Percentiles rank a stretch among this genome's conserved stretches.
Conservation (phyloP, 2,329 filamentous ascomycete genomes). For the Cryphonectria naterciae region DNA sequence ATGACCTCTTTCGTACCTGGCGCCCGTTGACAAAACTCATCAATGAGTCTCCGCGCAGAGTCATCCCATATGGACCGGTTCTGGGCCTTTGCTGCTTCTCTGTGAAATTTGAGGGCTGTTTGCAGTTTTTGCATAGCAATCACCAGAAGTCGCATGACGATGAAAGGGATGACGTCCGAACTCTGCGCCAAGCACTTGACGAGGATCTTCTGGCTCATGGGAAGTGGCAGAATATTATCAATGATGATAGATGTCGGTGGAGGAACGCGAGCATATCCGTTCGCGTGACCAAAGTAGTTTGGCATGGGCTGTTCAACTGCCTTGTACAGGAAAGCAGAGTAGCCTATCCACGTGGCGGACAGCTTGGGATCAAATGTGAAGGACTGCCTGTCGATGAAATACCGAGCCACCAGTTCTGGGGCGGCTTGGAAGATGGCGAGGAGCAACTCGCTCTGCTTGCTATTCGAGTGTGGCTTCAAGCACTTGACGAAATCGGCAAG, state of each 20-base stretch:
- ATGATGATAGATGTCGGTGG: slow-evolving; percentile 80
- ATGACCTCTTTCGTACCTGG: slow-evolving; percentile 84
- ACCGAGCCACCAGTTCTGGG: slow-evolving; percentile 86
- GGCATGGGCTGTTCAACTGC: slow-evolving; percentile 77
- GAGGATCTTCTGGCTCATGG: slow-evolving; percentile 79
- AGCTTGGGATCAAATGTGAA: slow-evolving; percentile 91
- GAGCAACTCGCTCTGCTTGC: slow-evolving; percentile 80
- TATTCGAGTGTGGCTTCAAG: slow-evolving; percentile 81
- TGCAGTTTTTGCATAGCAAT: slow-evolving; percentile 79
- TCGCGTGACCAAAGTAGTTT: slow-evolving; percentile 68
- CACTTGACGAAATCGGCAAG: slow-evolving; percentile 78
- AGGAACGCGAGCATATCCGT: slow-evolving; percentile 66
- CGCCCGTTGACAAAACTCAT: slow-evolving; percentile 77
- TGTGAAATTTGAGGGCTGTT: slow-evolving; percentile 64
- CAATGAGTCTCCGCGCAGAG: slow-evolving; percentile 67
- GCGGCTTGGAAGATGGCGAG: slow-evolving; percentile 78
- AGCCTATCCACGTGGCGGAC: slow-evolving; percentile 93
- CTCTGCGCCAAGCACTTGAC: slow-evolving; percentile 78
- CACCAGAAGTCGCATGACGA: slow-evolving; percentile 79
- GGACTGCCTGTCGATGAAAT: slow-evolving; percentile 77
- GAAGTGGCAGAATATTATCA: slow-evolving; percentile 83
- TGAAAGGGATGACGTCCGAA: slow-evolving; percentile 80
- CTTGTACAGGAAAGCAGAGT: slow-evolving; percentile 85
- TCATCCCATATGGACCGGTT: slow-evolving; percentile 66
- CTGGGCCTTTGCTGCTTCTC: slow-evolving; percentile 43